These are phyloP conservation scores for Calocybe gangraenosa DNA, from an alignment of 768 basidiomycete genomes.

Conservation along the genomic window DNA sequence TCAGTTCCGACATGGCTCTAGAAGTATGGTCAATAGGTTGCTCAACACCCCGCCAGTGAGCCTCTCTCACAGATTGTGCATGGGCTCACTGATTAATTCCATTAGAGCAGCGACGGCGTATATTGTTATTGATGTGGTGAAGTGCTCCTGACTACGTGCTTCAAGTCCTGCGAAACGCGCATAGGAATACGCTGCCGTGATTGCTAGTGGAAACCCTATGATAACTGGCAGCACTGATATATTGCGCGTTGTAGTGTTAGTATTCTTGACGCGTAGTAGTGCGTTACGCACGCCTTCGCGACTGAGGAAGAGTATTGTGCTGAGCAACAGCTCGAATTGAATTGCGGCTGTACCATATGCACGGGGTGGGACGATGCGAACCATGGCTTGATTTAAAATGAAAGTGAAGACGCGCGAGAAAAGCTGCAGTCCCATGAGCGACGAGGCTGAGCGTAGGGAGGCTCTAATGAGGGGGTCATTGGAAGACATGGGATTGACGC, in stretches of 20 bases:
- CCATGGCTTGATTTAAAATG: conserved; percentile 79
- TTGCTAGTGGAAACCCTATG: conserved; percentile 64
- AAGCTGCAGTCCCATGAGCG: conserved; percentile 84
- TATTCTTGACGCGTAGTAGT: conserved; percentile 54
- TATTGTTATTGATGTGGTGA: conserved; percentile 54
- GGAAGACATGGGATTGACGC: conserved; percentile 8
- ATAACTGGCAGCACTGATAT: conserved; percentile 63
- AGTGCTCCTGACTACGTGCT: conserved; percentile 60
- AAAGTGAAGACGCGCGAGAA: conserved; percentile 85
- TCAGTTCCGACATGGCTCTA: conserved; percentile 65
- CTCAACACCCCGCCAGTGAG: background rate
- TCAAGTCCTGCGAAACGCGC: conserved; percentile 44
- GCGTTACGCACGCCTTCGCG: conserved; percentile 92
- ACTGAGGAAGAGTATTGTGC: conserved; percentile 87
- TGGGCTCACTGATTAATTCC: conserved; percentile 82
- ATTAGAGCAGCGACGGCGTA: conserved; percentile 73
- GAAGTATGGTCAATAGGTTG: conserved; percentile 3
- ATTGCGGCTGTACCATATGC: conserved; percentile 90
- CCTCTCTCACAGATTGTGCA: conserved; percentile 60
- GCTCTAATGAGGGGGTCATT: conserved; percentile 24
- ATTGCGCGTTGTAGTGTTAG: conserved; percentile 29
- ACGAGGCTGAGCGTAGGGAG: conserved; percentile 43
- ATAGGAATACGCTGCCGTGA: conserved; percentile 52
- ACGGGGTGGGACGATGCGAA: conserved; percentile 79
- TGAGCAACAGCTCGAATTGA: conserved; percentile 89